Percentiles rank a stretch among this genome's conserved stretches.
Conservation (phyloP, 139 green algal genomes). For the Chlorella sp. region DNA sequence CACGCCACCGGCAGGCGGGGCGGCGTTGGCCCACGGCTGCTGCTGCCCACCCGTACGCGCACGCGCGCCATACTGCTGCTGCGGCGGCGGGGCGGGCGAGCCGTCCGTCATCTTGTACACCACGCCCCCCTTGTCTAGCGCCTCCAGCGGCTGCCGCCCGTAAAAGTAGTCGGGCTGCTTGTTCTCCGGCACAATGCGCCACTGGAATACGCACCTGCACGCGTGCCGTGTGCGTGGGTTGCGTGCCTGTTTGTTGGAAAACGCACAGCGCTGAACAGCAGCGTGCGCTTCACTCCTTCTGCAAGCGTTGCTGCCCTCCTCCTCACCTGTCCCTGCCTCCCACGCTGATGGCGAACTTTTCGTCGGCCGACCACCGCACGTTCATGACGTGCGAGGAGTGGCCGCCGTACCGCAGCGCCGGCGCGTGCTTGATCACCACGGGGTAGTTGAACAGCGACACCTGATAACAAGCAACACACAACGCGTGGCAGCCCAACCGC, state of each 20-base stretch:
- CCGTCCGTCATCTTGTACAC: slow-evolving; percentile 2
- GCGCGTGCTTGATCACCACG: slow-evolving; percentile 22
- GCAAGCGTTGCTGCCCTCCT: too few species aligned
- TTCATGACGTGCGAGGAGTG: slow-evolving; percentile 32
- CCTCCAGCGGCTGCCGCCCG: background rate
- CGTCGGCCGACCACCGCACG: slow-evolving; percentile 25
- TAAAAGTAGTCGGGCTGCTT: background rate
- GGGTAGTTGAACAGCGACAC: slow-evolving; percentile 37
- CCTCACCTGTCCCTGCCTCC: slow-evolving; percentile 25
- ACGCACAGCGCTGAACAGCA: background rate
- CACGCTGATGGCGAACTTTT: slow-evolving; percentile 25
- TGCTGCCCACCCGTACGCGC: background rate
- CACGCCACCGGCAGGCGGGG: background rate
- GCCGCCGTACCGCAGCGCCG: slow-evolving; percentile 22
- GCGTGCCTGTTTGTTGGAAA: background rate
- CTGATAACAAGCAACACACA: slow-evolving; percentile 4
- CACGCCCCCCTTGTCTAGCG: slow-evolving; percentile 4
- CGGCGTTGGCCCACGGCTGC: background rate
- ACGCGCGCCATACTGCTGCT: background rate
- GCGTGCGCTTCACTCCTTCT: too few species aligned
- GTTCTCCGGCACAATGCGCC: slow-evolving; percentile 10
- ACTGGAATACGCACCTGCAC: slow-evolving; percentile 26
- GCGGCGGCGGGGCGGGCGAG: background rate
- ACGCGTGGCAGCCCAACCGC: too few species aligned
- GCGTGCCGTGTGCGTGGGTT: background rate